Evolutionary conservation across 805 yeast genomes (phyloP).

Genomic region (Spathaspora girioi): DNA sequence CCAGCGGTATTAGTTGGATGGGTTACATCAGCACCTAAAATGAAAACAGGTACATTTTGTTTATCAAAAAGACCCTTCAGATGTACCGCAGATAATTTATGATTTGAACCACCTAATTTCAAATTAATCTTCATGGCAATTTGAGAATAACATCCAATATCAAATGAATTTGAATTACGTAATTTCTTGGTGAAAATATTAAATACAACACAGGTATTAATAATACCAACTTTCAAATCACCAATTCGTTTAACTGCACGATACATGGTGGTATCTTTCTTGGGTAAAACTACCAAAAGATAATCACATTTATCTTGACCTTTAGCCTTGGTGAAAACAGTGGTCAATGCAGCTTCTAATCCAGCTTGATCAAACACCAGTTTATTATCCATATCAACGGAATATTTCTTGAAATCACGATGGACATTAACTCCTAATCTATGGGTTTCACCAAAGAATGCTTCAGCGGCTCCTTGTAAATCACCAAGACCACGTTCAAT

Average conservation of each 20-base stretch:
- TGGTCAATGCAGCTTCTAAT: constrained; percentile 1
- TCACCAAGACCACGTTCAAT: neutral
- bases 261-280: constrained; percentile 6
- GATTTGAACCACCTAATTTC: constrained; percentile 8
- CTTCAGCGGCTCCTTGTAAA: constrained; percentile 3
- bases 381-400: constrained; percentile 3
- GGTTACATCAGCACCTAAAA: constrained; percentile 9
- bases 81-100: constrained; percentile 5
- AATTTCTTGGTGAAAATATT: constrained; percentile 5
- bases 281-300: constrained; percentile 5
- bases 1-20: constrained; percentile 7
- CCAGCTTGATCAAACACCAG: neutral
- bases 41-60: constrained; percentile 5
- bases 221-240: constrained; percentile 9
- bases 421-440: constrained; percentile 7
- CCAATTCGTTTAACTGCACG: constrained; percentile 7
- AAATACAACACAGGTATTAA: constrained; percentile 7
- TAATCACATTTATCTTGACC: constrained; percentile 7
- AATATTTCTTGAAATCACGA: constrained; percentile 3
- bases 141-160: constrained; percentile 7
- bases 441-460: constrained; percentile 5
- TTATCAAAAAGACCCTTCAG: constrained; percentile 3
- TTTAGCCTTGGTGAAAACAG: constrained; percentile 2
- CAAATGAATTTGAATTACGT: constrained; percentile 1
- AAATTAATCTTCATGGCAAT: constrained; percentile 9